Base-by-base conservation (phyloP, 2,329 filamentous ascomycete genomes). In the Trematosphaeria pertusa region DNA sequence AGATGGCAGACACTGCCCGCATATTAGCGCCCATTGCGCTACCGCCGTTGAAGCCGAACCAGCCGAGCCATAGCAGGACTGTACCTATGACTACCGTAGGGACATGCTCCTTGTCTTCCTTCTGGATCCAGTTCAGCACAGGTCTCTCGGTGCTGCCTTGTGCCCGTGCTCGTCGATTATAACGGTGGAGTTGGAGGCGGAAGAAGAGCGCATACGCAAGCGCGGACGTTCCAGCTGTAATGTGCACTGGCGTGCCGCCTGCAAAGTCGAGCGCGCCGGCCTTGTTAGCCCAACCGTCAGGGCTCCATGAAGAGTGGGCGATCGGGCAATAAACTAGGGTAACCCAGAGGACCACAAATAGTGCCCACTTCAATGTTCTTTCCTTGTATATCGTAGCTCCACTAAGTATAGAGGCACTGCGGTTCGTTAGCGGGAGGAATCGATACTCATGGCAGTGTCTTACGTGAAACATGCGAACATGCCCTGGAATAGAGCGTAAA, bases 301-400 rank as follows among this genome's bases (percentile, higher is more conserved):
- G 72, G 72, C 88, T 89, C 87, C 87, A 89, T 31, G 87, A 88
- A 86, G 87, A 89, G 74, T 87, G 88, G 36, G 87, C 86, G 52
- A 89, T 44, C 24, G 48, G 20, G 20, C 54, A 54, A 36, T 59
- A 57, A 3, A 57, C 56, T 26, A 57, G 55, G 9, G 56, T 59
- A 10, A 47, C 54, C 56, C 50, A 57, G 38, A 43, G 55, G 11
- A 57, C 42, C 12, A 59, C 38, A 43, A 59, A 59, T 11, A 59
- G 15, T 7, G 8, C 12, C 32, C 50, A 54, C n/a, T 37, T 47
- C 15, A 6, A 9, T 37, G 42, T 32, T 5, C 42, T 9, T 15
- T 45, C 42, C 20, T 45, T 45, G 14, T 34, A 39, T 15, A 39
- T 32, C 6, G 42, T 34, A 6, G 42, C 35, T 12, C 42, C 42